Evolutionary conservation across 2,329 filamentous ascomycete species (phyloP).

Genomic region (Macrophomina tecta): DNA sequence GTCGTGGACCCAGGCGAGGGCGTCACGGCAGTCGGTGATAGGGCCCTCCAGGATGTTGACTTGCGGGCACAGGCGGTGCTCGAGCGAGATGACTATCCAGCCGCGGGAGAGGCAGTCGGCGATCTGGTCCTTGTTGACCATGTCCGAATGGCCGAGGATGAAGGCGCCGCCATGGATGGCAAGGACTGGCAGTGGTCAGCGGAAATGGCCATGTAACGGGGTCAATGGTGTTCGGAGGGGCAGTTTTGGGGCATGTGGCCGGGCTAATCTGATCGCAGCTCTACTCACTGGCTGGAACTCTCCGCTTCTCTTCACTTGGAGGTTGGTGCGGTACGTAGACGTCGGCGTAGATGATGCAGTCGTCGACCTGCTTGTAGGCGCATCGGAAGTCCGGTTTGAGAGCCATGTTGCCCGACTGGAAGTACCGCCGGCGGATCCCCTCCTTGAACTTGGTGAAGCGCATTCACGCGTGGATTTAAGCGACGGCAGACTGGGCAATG

Average conservation of each 20-base stretch:
- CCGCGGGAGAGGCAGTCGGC: conserved; percentile 32
- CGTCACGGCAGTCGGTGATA: conserved; percentile 44
- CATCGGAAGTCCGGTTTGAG: conserved; percentile 9
- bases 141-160: conserved; percentile 42
- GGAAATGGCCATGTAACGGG: not conserved
- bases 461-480: not conserved
- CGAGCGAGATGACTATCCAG: conserved; percentile 31
- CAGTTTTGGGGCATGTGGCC: too few relatives aligned
- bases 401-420: not conserved
- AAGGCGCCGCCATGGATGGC: conserved; percentile 54
- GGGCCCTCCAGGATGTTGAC: conserved; percentile 42
- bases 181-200: conserved; percentile 41
- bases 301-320: not conserved
- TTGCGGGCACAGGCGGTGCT: conserved; percentile 42
- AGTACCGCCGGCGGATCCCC: not conserved
- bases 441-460: not conserved
- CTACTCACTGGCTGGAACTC: conserved; percentile 1
- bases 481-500: not conserved
- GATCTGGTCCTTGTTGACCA: conserved; percentile 32
- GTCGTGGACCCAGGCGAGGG: conserved; percentile 45
- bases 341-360: conserved; percentile 26
- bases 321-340: conserved; percentile 25
- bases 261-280: too few relatives aligned
- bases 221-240: not conserved
- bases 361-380: conserved; percentile 27